These are phyloP conservation scores for Tephrocybe sp. DNA, from an alignment of 768 basidiomycete genomes.

Conservation along the genomic window DNA sequence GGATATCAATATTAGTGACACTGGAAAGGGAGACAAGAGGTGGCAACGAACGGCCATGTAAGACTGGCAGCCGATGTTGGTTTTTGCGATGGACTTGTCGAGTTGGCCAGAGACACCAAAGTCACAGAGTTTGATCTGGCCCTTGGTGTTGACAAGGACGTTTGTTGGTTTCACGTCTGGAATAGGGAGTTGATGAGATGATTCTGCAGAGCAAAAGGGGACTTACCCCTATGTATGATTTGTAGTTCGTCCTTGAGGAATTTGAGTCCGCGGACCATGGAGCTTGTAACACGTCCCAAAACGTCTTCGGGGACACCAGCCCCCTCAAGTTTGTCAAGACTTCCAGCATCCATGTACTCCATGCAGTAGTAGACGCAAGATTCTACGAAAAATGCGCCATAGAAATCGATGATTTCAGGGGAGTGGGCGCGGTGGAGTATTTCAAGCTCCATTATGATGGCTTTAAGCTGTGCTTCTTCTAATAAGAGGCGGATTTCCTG, in stretches of 20 bases:
- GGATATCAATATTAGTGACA: conserved; percentile 3
- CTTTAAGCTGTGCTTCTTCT: conserved; percentile 89
- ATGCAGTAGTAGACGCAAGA: conserved; percentile 99
- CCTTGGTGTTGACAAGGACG: conserved; percentile 85
- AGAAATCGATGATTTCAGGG: conserved; percentile 95
- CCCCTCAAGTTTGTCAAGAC: conserved; percentile 76
- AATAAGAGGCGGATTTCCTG: conserved; percentile 98
- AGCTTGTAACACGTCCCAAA: conserved; percentile 75
- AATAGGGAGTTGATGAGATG: conserved; percentile 5
- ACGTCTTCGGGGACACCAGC: conserved; percentile 76
- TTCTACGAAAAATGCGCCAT: conserved; percentile 99
- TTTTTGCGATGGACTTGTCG: conserved; percentile 94
- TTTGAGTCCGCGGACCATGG: conserved; percentile 86
- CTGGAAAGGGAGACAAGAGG: not conserved
- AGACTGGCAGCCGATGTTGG: conserved; percentile 97
- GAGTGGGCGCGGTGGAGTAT: conserved; percentile 92
- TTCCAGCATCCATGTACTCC: conserved; percentile 99
- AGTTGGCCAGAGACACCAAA: conserved; percentile 99
- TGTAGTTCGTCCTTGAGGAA: conserved; percentile 95
- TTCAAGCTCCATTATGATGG: conserved; percentile 98
- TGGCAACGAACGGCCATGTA: conserved; percentile 88
- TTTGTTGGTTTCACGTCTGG: conserved; percentile 93
- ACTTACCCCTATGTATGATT: conserved; percentile 59
- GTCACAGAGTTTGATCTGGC: conserved; percentile 93
- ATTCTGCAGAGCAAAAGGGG: not conserved